These are phyloP conservation scores for Irpex sp. DNA, from an alignment of 1,284 basidiomycete genomes.

Conservation along the genomic window DNA sequence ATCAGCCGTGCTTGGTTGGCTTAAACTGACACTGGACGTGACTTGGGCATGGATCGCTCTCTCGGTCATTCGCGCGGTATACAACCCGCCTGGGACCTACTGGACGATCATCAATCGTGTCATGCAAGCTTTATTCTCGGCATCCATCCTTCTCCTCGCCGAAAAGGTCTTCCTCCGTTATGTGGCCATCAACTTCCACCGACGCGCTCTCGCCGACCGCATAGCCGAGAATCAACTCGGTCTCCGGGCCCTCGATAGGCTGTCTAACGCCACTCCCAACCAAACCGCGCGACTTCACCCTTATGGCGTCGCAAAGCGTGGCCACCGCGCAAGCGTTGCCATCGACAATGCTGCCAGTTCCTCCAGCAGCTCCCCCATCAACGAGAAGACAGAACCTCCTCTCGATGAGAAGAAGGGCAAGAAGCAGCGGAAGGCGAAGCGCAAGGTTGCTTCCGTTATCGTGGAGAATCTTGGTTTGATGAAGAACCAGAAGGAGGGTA, in stretches of 20 bases:
- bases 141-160: slow-evolving; percentile 53
- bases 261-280: slow-evolving; percentile 56
- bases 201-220: slow-evolving; percentile 67
- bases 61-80: slow-evolving; percentile 50
- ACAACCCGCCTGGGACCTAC: slow-evolving; percentile 57
- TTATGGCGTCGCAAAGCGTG: slow-evolving; percentile 26
- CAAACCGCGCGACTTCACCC: slow-evolving; percentile 23
- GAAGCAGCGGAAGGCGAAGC: slow-evolving; percentile 27
- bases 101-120: slow-evolving; percentile 66
- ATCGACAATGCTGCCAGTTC: slow-evolving; percentile 4
- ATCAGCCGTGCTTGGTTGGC: slow-evolving; percentile 65
- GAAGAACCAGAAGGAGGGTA: slow-evolving; percentile 50
- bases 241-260: slow-evolving; percentile 59
- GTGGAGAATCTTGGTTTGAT: slow-evolving; percentile 71
- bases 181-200: slow-evolving; percentile 75
- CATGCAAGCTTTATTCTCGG: slow-evolving; percentile 66
- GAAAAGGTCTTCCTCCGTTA: slow-evolving; percentile 71
- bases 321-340: slow-evolving; percentile 25
- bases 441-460: slow-evolving; percentile 54
- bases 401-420: slow-evolving; percentile 9
- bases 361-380: slow-evolving; percentile 12
- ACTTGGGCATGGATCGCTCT: slow-evolving; percentile 69
- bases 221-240: slow-evolving; percentile 64
- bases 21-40: slow-evolving; percentile 61
- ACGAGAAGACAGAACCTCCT: slow-evolving; percentile 26